A percentile compares a stretch with the other conserved stretches of the same genome.
phyloP scores from a whole-genome alignment of 352 stramenopile species.

The Phytophthora quininea region DNA sequence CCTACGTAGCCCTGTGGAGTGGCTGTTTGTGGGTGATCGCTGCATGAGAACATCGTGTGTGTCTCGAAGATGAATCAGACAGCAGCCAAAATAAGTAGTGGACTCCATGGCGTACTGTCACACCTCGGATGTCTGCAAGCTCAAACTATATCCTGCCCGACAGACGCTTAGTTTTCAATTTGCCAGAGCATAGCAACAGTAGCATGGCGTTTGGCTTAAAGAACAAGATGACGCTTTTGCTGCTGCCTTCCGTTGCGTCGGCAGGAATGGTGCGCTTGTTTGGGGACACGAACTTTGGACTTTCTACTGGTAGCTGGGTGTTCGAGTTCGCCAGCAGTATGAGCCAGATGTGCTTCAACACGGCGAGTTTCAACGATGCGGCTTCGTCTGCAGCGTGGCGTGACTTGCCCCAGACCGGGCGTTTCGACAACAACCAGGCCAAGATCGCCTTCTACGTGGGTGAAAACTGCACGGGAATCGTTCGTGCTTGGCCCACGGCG shows the following conservation, averaged over 20 bases:
- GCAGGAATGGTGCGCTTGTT: constrained; percentile 6
- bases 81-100: too few relatives aligned
- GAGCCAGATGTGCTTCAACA: constrained; percentile 7
- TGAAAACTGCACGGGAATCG: constrained; percentile 2
- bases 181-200: neutral
- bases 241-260: neutral
- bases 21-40: too few relatives aligned
- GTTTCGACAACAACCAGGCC: constrained; percentile 7
- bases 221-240: neutral
- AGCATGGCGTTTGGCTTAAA: neutral
- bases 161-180: neutral
- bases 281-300: constrained; percentile 10
- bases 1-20: too few relatives aligned
- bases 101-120: too few relatives aligned
- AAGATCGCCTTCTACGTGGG: constrained; percentile 16
- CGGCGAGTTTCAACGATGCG: constrained; percentile 4
- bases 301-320: constrained; percentile 3
- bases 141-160: too few relatives aligned
- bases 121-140: too few relatives aligned
- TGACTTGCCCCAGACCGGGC: constrained; percentile 8
- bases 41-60: too few relatives aligned
- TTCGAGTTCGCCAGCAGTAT: constrained; percentile 6
- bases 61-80: too few relatives aligned
- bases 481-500: constrained; percentile 8
- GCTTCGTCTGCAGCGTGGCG: constrained; percentile 9